Evolutionary conservation across 2,329 filamentous ascomycete genomes (phyloP), one percentile per base, ranked within the genome.

Genomic region (Sarocladium brachiariae): DNA sequence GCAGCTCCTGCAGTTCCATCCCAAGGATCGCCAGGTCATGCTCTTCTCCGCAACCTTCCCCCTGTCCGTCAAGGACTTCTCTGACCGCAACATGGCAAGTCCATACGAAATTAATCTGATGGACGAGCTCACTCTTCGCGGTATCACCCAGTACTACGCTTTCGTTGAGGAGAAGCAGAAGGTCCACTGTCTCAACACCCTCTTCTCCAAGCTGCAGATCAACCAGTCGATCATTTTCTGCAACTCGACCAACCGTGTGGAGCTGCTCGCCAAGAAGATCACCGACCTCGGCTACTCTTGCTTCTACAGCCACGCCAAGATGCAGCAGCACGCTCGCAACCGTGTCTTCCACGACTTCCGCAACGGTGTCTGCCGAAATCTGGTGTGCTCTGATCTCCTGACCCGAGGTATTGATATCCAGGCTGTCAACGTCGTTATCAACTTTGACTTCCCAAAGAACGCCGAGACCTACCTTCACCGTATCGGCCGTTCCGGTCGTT

Each of bases 151-250:
- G 66, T 99, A 97, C 74, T 99, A 99, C 65, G 93, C 93, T 37
- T 99, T 97, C 59, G 95, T 99, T 49, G 93, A 99, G 70, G 93
- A 99, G 73, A 96, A 96, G 74, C 89, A 96, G 67, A 99, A 99
- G 73, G 93, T 99, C 18, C 95, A 99, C 73, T 99, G 93, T 68
- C 74, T 99, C 57, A 99, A 99, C 75, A 99, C 93, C 1, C 84
- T 99, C 56, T 99, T 99, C 76, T 96, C 91, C 60, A 96, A 96
- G 71, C 83, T 99, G 14, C 92, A 99, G 71, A 99, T 99, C 74
- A 99, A 99, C 73, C 93, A 99, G 75, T 99, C 95, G 55, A 99
- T 99, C 74, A 99, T 99, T 67, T 99, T 99, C 75, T 99, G 93
- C 74, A 99, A 99, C 72, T 99, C 93, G 35, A 99, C 93, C 50